Conservation (phyloP, 108 stramenopile species). For the Seminavis robusta region DNA sequence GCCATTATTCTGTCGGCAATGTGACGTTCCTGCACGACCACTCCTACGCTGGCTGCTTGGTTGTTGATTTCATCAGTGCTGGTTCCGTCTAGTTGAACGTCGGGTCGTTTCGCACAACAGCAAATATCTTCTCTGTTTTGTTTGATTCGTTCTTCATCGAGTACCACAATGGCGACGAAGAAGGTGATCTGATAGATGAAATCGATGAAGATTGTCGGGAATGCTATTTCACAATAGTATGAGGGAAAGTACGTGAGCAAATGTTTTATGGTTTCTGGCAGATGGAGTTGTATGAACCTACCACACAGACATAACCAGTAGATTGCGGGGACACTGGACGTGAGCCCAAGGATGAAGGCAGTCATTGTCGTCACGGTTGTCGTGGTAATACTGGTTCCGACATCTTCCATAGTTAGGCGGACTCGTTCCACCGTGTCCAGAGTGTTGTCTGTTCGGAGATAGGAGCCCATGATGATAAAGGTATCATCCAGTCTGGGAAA, state of each 20-base stretch:
- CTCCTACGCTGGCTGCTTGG: too few relatives aligned
- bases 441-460: constrained; percentile 2
- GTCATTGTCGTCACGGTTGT: constrained; percentile 21
- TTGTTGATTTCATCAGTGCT: neutral
- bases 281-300: too few relatives aligned
- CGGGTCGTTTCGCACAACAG: too few relatives aligned
- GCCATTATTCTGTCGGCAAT: constrained; percentile 16
- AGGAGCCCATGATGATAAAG: constrained; percentile 18
- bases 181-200: constrained; percentile 21
- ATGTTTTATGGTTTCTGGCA: too few relatives aligned
- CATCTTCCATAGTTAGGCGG: constrained; percentile 15
- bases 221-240: too few relatives aligned
- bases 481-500: constrained; percentile 27
- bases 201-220: too few relatives aligned
- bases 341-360: constrained; percentile 20
- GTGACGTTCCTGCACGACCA: too few relatives aligned
- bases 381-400: constrained; percentile 23
- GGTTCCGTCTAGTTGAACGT: too few relatives aligned
- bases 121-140: too few relatives aligned
- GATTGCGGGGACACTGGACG: constrained; percentile 20
- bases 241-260: too few relatives aligned
- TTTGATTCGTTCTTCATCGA: constrained; percentile 21
- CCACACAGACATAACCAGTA: too few relatives aligned
- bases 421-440: constrained; percentile 10
- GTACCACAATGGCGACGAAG: constrained; percentile 15